Base-by-base conservation (phyloP, 1,284 basidiomycete genomes). In the Chondrostereum purpureum region DNA sequence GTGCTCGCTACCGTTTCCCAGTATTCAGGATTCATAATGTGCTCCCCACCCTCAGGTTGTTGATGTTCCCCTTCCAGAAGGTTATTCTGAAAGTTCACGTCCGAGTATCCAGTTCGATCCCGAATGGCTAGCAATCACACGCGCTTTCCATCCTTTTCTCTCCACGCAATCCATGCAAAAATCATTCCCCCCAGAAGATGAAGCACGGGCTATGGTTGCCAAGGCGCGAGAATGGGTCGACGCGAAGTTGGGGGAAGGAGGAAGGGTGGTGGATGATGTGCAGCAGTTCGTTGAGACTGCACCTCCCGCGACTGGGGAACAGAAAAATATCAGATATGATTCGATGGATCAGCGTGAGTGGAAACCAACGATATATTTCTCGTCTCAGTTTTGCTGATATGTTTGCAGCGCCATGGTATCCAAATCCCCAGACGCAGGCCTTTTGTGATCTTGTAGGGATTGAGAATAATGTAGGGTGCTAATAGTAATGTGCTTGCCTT, bases 101-200 rank as follows among this genome's bases (percentile, higher is more conserved):
- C 70, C 76, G 19, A 66, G 59, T 1, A 52, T 87, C 21, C 69
- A 73, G 1, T 97, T 80, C 63, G 91, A 96, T 59, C 83, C 84
- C 2, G 78, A 92, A 62, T 99, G 95, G 96, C 79, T 99, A 17
- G 93, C 93, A 0, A 92, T 98, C 59, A 84, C 83, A 0, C 84
- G 88, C 4, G 92, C 89, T 0, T 84, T 94, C 54, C 82, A 95
- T 53, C 80, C 83, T 0, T 85, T 78, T 65, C 75, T 98, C 50
- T 83, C 87, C 1, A 67, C 69, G 0, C 59, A 62, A 3, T 69
- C 63, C 3, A 61, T 63, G 5, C 78, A 82, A n/a, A n/a, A n/a
- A n/a, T 44, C 60, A 67, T 1, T 52, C 66, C 84, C 91, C 48
- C 87, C 89, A 0, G 72, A 73, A 2, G 76, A 79, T 38, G 60